Percentiles rank a stretch among this genome's conserved stretches.
phyloP scores from a whole-genome alignment of 2,329 filamentous ascomycete genomes.

The Talaromyces sp. region DNA sequence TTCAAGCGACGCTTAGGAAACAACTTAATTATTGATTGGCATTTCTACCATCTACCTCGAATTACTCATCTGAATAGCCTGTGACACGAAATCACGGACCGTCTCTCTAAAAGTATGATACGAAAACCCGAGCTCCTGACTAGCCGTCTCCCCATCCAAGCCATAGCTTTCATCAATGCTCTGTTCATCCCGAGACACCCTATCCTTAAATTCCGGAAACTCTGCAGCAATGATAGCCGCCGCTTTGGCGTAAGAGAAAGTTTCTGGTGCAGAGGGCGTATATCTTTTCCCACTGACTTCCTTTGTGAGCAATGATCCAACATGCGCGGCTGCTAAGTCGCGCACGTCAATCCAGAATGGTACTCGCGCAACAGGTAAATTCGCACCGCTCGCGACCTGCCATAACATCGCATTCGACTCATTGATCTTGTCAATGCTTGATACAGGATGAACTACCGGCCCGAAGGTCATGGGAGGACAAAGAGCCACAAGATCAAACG shows the following conservation, averaged over 20 bases:
- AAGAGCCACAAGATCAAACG: constrained; percentile 44
- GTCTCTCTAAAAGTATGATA: constrained; percentile 29
- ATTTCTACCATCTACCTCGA: neutral
- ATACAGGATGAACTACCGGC: constrained; percentile 40
- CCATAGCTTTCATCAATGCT: constrained; percentile 10
- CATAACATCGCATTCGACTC: constrained; percentile 44
- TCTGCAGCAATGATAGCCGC: constrained; percentile 42
- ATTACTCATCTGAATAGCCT: constrained; percentile 15
- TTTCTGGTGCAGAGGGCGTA: constrained; percentile 40
- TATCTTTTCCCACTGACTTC: constrained; percentile 37
- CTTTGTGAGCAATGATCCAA: constrained; percentile 39
- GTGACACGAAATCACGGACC: constrained; percentile 22
- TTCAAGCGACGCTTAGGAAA: too few species aligned
- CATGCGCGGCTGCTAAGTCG: constrained; percentile 47
- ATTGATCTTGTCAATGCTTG: constrained; percentile 35
- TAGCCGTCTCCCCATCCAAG: constrained; percentile 10
- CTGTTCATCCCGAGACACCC: constrained; percentile 32
- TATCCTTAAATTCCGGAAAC: constrained; percentile 32
- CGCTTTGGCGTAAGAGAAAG: constrained; percentile 47
- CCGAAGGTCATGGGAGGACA: constrained; percentile 48
- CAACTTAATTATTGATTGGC: too few species aligned
- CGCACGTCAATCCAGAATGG: constrained; percentile 47
- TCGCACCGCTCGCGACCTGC: constrained; percentile 36
- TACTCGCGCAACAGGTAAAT: constrained; percentile 33
- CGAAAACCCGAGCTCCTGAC: constrained; percentile 17